phyloP scores from a whole-genome alignment of 441 rosid genomes.

The Populus hybrid region DNA sequence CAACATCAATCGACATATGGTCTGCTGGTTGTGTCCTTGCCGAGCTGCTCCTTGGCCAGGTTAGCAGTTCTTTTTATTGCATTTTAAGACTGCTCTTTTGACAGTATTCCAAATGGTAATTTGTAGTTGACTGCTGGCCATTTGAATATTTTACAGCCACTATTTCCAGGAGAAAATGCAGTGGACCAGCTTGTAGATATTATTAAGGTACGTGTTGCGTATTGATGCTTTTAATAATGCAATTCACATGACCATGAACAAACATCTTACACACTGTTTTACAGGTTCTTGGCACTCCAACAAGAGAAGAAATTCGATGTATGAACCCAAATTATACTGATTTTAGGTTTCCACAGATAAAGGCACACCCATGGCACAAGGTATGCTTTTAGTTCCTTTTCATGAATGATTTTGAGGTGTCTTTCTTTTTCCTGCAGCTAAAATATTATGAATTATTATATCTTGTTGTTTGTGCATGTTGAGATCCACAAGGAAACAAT shows the following conservation, averaged over 20 bases:
- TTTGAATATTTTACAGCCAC: constrained; percentile 48
- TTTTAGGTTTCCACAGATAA: constrained; percentile 94
- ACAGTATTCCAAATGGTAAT: background rate
- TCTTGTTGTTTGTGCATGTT: background rate
- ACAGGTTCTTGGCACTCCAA: constrained; percentile 98
- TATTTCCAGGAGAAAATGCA: constrained; percentile 97
- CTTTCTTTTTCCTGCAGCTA: background rate
- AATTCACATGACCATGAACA: constrained; percentile 1
- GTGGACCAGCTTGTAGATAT: constrained; percentile 99
- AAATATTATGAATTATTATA: background rate
- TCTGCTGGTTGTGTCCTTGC: constrained; percentile 99
- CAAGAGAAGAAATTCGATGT: constrained; percentile 96
- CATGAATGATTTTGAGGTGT: background rate
- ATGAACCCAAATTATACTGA: constrained; percentile 98
- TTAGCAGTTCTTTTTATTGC: constrained; percentile 17
- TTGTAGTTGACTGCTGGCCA: background rate
- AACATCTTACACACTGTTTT: constrained; percentile 14
- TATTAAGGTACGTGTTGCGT: constrained; percentile 58
- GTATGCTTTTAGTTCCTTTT: constrained; percentile 27
- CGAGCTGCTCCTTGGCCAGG: constrained; percentile 98
- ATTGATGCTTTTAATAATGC: background rate
- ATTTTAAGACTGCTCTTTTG: background rate
- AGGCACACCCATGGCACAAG: constrained; percentile 99
- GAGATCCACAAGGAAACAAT: background rate
- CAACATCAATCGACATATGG: constrained; percentile 98